Base-by-base conservation (phyloP, 2,329 filamentous ascomycete genomes). In the Byssochlamys sp. region DNA sequence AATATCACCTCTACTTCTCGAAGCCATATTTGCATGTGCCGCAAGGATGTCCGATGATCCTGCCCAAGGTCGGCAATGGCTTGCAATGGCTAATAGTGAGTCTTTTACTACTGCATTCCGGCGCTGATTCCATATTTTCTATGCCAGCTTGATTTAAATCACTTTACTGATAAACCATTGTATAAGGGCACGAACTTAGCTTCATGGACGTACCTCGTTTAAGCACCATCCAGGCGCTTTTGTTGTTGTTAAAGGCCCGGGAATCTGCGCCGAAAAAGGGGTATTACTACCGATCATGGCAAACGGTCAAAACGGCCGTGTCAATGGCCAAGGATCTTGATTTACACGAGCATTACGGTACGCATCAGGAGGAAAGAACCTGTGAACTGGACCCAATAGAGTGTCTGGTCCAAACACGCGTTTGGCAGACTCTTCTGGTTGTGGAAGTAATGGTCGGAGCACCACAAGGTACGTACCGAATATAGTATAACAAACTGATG, bases 251-350 rank as follows among this genome's bases (percentile, higher is more conserved):
- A 50, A 97, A 97, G 72, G 94, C 92, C 1, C 84, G 91, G 61
- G 92, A 97, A 72, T 88, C 89, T n/a, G 85, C 88, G 7, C 91
- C 92, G 0, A 95, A 95, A 69, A 85, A 90, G 59, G 94, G 94
- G 1, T 97, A 97, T 70, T 97, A 94, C 72, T 97, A 94, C 74
- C 86, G 92, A 39, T 97, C 94, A 0, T 97, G 94, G 92, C 95
- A 96, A 84, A 90, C 89, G 4, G 85, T 95, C 24, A 92, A 96
- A 55, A 90, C 91, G 60, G 90, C 92, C 61, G 87, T 95, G 6
- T 87, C 91, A 52, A 96, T 97, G 90, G 90, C 85, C 27, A 94
- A 95, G 67, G 92, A 96, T 69, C 78, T 97, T 31, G 90, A 91
- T 24, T 78, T 97, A 4, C 86, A 96, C 68, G 90, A 96, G 62